Evolutionary conservation across 2,329 filamentous ascomycete genomes (phyloP).

Genomic region (Stagonosporopsis chrysanthemi): DNA sequence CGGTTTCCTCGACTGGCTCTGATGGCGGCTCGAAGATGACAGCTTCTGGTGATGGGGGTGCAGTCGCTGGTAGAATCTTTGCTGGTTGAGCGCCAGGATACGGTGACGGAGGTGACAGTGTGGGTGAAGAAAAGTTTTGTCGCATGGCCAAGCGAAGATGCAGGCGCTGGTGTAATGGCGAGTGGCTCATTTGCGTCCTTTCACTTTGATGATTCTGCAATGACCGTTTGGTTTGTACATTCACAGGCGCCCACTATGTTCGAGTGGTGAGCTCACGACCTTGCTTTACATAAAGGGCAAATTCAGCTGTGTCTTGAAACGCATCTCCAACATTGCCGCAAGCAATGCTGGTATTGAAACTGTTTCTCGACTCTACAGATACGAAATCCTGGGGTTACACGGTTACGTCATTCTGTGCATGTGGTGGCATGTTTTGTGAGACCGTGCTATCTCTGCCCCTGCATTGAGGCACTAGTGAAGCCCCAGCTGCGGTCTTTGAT

Average conservation of each 20-base stretch:
- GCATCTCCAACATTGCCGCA: conserved; percentile 2
- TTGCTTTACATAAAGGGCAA: conserved; percentile 3
- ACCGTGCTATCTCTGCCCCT: conserved; percentile 12
- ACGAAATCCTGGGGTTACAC: conserved; percentile 9
- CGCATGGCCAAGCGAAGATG: conserved; percentile 16
- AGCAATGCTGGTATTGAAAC: conserved; percentile 11
- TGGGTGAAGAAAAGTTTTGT: conserved; percentile 9
- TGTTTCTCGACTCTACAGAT: conserved; percentile 11
- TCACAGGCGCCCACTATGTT: background rate
- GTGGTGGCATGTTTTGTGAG: conserved; percentile 12
- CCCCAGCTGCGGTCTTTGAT: background rate
- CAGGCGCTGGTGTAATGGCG: conserved; percentile 13
- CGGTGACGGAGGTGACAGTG: conserved; percentile 4
- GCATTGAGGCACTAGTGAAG: background rate
- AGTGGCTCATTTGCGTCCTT: conserved; percentile 18
- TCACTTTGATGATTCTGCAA: background rate
- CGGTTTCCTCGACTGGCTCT: background rate
- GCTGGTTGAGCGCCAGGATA: background rate
- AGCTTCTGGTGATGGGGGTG: conserved; percentile 5
- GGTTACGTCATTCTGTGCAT: conserved; percentile 10
- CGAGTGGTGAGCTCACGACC: background rate
- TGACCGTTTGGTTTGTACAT: background rate
- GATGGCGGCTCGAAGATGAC: background rate
- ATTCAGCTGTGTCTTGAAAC: conserved; percentile 4
- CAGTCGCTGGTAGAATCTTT: background rate